A percentile compares a stretch with the other conserved stretches of the same genome.
Conservation (phyloP, 306 rosid species). For the Hylodesmum podocarpum region DNA sequence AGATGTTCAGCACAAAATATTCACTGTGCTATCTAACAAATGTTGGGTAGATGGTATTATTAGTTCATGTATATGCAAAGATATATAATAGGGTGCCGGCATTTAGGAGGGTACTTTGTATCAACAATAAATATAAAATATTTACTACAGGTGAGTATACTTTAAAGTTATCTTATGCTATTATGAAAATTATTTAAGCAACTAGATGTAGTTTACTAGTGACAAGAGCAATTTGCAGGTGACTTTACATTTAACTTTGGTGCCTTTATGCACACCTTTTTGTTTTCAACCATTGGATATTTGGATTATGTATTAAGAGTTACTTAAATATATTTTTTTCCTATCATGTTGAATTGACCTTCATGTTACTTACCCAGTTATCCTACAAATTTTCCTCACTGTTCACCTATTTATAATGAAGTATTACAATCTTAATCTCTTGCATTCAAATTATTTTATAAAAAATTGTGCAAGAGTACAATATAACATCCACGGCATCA, state of each 20-base stretch:
- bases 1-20: constrained; percentile 16
- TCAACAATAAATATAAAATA: constrained; percentile 27
- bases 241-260: not conserved
- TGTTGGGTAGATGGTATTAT: constrained; percentile 14
- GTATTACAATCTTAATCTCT: not conserved
- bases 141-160: not conserved
- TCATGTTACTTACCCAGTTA: not conserved
- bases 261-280: not conserved
- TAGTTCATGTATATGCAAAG: constrained; percentile 15
- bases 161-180: not conserved
- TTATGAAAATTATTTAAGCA: constrained; percentile 2
- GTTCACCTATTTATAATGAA: not conserved
- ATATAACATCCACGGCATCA: not conserved
- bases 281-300: not conserved
- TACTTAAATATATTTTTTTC: not conserved
- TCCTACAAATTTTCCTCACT: not conserved
- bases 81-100: constrained; percentile 14
- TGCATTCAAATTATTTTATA: not conserved
- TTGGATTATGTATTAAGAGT: not conserved
- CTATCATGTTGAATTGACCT: not conserved
- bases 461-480: not conserved
- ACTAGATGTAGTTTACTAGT: not conserved
- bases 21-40: constrained; percentile 17
- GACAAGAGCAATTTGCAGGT: not conserved
- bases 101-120: constrained; percentile 26